Conservation (phyloP, 768 basidiomycete species). For the Russula dissimulans region DNA sequence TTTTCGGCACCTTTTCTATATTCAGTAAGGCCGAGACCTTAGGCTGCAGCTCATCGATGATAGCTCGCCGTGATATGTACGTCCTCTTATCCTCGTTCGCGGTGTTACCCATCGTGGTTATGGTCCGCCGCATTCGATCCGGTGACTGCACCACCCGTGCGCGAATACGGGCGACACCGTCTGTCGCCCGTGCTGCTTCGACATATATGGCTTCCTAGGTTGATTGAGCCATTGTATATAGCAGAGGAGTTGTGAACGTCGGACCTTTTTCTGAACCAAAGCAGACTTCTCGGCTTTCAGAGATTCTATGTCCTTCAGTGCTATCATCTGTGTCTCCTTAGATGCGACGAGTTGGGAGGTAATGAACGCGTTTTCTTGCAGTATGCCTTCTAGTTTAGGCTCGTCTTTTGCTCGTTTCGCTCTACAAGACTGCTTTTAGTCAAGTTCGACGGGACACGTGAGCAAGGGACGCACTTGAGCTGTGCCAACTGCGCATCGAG, state of each 20-base stretch:
- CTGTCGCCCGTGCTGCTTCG: slow-evolving; percentile 49
- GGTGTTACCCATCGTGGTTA: slow-evolving; percentile 60
- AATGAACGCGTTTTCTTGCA: slow-evolving; percentile 50
- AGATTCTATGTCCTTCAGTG: slow-evolving; percentile 56
- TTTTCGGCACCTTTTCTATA: slow-evolving; percentile 57
- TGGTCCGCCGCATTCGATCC: slow-evolving; percentile 78
- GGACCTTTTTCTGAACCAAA: slow-evolving; percentile 55
- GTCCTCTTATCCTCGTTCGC: slow-evolving; percentile 63
- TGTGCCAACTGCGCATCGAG: slow-evolving; percentile 42
- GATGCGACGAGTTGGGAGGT: slow-evolving; percentile 60
- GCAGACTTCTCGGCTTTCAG: slow-evolving; percentile 64
- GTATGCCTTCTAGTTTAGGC: slow-evolving; percentile 52
- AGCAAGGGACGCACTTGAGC: slow-evolving; percentile 41
- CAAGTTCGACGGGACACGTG: not conserved
- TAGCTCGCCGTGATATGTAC: slow-evolving; percentile 56
- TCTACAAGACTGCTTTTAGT: slow-evolving; percentile 28
- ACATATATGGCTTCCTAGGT: slow-evolving; percentile 50
- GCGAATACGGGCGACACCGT: slow-evolving; percentile 53
- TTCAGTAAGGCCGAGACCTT: slow-evolving; percentile 61
- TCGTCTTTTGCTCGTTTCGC: slow-evolving; percentile 59
- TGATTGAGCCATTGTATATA: not conserved
- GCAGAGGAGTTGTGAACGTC: not conserved
- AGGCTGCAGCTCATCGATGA: slow-evolving; percentile 65
- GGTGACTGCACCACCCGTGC: slow-evolving; percentile 85
- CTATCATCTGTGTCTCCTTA: slow-evolving; percentile 51